Percentiles rank a stretch among this genome's conserved stretches.
Conservation (phyloP, 1,284 basidiomycete genomes). For the Wallemia ichthyophaga region DNA sequence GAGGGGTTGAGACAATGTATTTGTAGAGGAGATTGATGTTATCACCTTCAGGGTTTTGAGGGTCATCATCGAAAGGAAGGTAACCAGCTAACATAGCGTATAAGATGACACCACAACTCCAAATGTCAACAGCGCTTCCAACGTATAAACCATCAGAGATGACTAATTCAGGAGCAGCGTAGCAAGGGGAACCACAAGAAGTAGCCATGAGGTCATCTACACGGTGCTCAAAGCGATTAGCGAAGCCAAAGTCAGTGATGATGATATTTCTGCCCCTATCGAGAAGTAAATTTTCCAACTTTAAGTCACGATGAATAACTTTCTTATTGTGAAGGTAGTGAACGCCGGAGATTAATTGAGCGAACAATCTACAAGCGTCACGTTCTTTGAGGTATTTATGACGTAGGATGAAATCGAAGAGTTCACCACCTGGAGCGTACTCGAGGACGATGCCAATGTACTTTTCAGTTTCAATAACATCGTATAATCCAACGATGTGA, state of each 20-base stretch:
- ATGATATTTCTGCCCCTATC: constrained; percentile 95
- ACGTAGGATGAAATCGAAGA: constrained; percentile 96
- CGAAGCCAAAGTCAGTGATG: constrained; percentile 98
- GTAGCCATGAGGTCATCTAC: constrained; percentile 94
- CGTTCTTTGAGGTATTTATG: constrained; percentile 87
- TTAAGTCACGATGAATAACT: constrained; percentile 95
- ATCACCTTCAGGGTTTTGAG: constrained; percentile 91
- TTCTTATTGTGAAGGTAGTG: constrained; percentile 98
- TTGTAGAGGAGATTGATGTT: constrained; percentile 99
- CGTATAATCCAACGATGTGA: constrained; percentile 91
- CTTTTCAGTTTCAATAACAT: constrained; percentile 97
- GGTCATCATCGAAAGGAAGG: constrained; percentile 98
- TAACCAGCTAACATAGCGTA: constrained; percentile 99
- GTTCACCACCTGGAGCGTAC: constrained; percentile 76
- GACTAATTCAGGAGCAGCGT: constrained; percentile 96
- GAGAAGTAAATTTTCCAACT: constrained; percentile 88
- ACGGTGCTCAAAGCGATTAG: constrained; percentile 78
- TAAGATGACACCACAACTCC: constrained; percentile 95
- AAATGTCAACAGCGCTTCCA: constrained; percentile 95
- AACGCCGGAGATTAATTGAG: constrained; percentile 92
- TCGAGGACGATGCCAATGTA: constrained; percentile 99
- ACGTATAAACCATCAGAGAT: constrained; percentile 92
- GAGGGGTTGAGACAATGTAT: constrained; percentile 87
- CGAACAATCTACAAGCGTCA: constrained; percentile 85
- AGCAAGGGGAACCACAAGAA: constrained; percentile 87